These are phyloP conservation scores for Yamadazyma phyllophila DNA, from an alignment of 805 yeast species.

Conservation along the genomic window DNA sequence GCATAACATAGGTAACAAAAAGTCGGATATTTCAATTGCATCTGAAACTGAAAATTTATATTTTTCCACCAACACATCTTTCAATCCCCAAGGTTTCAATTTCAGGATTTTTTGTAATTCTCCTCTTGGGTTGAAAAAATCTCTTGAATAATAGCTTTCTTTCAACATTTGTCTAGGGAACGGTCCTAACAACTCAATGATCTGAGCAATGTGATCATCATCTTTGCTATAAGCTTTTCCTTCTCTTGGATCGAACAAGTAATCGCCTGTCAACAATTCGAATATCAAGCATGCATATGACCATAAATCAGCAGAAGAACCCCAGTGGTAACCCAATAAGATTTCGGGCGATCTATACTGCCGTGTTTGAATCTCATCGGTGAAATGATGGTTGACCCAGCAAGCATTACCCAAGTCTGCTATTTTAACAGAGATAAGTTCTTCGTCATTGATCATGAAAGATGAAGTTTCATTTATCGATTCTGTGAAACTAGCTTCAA, in stretches of 20 bases:
- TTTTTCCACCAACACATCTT: slow-evolving; percentile 79
- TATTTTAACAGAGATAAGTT: slow-evolving; percentile 62
- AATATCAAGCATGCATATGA: slow-evolving; percentile 89
- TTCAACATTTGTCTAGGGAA: slow-evolving; percentile 59
- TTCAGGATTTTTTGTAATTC: slow-evolving; percentile 75
- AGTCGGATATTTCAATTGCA: slow-evolving; percentile 71
- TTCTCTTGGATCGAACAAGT: slow-evolving; percentile 84
- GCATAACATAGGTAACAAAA: slow-evolving; percentile 78
- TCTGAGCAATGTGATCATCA: slow-evolving; percentile 96
- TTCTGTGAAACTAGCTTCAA: slow-evolving; percentile 12
- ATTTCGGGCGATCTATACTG: slow-evolving; percentile 69
- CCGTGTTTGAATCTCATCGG: slow-evolving; percentile 67
- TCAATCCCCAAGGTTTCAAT: slow-evolving; percentile 86
- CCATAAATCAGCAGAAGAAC: slow-evolving; percentile 94
- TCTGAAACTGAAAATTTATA: slow-evolving; percentile 69
- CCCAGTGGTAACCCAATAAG: slow-evolving; percentile 80
- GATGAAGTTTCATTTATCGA: slow-evolving; percentile 14
- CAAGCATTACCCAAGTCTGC: slow-evolving; percentile 75
- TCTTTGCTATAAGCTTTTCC: slow-evolving; percentile 79
- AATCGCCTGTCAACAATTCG: slow-evolving; percentile 92
- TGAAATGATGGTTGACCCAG: slow-evolving; percentile 60
- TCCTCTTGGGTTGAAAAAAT: slow-evolving; percentile 65
- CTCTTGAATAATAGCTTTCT: slow-evolving; percentile 59
- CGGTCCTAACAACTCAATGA: slow-evolving; percentile 76
- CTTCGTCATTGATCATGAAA: slow-evolving; percentile 37